phyloP scores from a whole-genome alignment of 2,329 filamentous ascomycete species.

The Calonectria leucothoes region DNA sequence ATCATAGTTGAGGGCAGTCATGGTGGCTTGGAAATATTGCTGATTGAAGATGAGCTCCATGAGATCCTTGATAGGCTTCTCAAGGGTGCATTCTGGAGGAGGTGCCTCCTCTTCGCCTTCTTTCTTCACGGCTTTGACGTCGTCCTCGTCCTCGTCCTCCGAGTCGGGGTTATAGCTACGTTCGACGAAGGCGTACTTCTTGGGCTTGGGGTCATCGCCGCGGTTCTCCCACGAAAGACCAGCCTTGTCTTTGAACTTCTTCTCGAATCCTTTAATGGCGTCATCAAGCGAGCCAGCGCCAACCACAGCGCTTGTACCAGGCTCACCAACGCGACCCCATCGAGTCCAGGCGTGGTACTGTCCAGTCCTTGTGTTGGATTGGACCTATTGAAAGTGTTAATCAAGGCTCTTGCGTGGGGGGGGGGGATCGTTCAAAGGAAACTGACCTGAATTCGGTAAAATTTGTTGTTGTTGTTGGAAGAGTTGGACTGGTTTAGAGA shows the following conservation, averaged over 20 bases:
- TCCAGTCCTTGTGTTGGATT: slow-evolving; percentile 51
- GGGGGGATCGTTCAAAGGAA: neutral
- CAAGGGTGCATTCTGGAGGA: slow-evolving; percentile 67
- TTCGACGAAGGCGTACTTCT: slow-evolving; percentile 85
- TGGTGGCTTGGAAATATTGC: slow-evolving; percentile 74
- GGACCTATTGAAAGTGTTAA: slow-evolving; percentile 48
- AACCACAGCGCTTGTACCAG: slow-evolving; percentile 60
- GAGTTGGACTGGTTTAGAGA: slow-evolving; percentile 84
- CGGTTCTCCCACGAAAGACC: slow-evolving; percentile 68
- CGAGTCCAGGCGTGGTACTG: slow-evolving; percentile 76
- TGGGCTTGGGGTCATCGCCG: slow-evolving; percentile 66
- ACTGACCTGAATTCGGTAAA: slow-evolving; percentile 78
- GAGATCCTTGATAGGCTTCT: slow-evolving; percentile 71
- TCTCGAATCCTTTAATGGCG: slow-evolving; percentile 65
- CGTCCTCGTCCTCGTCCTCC: slow-evolving; percentile 61
- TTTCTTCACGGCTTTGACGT: slow-evolving; percentile 47
- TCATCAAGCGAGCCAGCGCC: slow-evolving; percentile 54
- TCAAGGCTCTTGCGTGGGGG: neutral
- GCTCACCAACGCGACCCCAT: slow-evolving; percentile 82
- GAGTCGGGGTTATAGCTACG: slow-evolving; percentile 78
- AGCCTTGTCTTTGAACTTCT: slow-evolving; percentile 73
- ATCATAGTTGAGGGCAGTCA: slow-evolving; percentile 77
- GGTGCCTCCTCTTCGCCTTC: slow-evolving; percentile 48
- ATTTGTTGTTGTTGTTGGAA: slow-evolving; percentile 82
- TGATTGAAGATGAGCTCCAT: slow-evolving; percentile 89